Base-by-base conservation (phyloP, 2,329 filamentous ascomycete species). In the Botrytis squamosa region DNA sequence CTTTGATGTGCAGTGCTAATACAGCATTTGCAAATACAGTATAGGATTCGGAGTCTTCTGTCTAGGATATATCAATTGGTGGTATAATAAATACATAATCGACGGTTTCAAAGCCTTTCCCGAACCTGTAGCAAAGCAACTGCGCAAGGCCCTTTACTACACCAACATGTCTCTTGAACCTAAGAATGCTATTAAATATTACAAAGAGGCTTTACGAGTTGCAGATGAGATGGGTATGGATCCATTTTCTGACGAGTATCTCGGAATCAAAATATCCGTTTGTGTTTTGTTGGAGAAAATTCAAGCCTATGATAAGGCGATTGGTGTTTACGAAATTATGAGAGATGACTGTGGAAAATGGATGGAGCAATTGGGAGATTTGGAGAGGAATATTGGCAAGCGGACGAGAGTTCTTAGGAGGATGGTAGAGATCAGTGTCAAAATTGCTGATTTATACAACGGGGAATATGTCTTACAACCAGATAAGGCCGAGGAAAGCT, bases 131-230 rank as follows among this genome's bases (percentile, higher is more conserved):
- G 92, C 92, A 16, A 91, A 92, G 79, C 90, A 93, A 75, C 86
- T 99, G 65, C 93, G 96, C 46, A 89, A 91, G 77, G 96, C 94
- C 0, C 85, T 98, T 40, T 98, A 95, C 84, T 97, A 93, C 83
- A 93, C 91, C 77, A 95, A 96, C 79, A 88, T 92, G 76, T 86
- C 89, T 57, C 87, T 92, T 7, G 91, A 97, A 74, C 90, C 93
- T 4, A 88, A 92, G 74, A 87, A 92, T 72, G 95, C 95, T 0
- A 85, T 97, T 74, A 92, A 93, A 77, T 93, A 93, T 82, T 98
- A 97, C 82, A 91, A 91, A 79, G 88, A 92, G 77, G 94, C 95
- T 4, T 85, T 98, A 73, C 86, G 90, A 75, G 87, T 92, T 70
- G 94, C 94, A 73, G 85, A 90, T 68, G 90, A 93, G 79, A 80